Conservation (phyloP, 257 asterid species). For the Pogostemon cablin region DNA sequence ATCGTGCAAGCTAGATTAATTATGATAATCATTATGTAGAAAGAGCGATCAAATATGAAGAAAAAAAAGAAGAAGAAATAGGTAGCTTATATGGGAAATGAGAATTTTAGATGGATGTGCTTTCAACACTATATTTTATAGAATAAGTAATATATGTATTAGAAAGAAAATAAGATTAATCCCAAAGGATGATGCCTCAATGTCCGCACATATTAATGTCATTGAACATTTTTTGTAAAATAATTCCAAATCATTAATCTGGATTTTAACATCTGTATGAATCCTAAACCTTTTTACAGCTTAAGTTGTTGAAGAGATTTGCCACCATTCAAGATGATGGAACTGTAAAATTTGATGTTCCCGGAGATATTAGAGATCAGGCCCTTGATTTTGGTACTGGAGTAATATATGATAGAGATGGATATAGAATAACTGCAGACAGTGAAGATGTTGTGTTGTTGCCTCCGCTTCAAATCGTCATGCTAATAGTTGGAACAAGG, state of each 20-base stretch:
- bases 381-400: conserved; percentile 53
- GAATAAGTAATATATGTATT: too few relatives aligned
- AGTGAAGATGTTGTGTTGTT: conserved; percentile 41
- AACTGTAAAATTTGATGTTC: conserved; percentile 77
- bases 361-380: conserved; percentile 55
- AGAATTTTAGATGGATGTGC: too few relatives aligned
- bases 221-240: neutral
- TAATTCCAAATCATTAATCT: conserved; percentile 11
- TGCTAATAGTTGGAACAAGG: conserved; percentile 91
- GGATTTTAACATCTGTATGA: neutral
- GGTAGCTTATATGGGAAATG: too few relatives aligned
- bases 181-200: neutral
- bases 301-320: conserved; percentile 56
- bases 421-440: conserved; percentile 37
- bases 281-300: conserved; percentile 44
- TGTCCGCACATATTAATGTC: neutral
- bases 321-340: conserved; percentile 76
- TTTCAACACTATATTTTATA: too few relatives aligned
- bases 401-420: conserved; percentile 41
- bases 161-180: neutral
- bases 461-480: conserved; percentile 81
- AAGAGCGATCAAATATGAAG: too few relatives aligned
- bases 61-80: too few relatives aligned
- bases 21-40: too few relatives aligned
- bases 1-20: neutral